Conservation (phyloP, 2,329 filamentous ascomycete species). For the Colletotrichum sidae region DNA sequence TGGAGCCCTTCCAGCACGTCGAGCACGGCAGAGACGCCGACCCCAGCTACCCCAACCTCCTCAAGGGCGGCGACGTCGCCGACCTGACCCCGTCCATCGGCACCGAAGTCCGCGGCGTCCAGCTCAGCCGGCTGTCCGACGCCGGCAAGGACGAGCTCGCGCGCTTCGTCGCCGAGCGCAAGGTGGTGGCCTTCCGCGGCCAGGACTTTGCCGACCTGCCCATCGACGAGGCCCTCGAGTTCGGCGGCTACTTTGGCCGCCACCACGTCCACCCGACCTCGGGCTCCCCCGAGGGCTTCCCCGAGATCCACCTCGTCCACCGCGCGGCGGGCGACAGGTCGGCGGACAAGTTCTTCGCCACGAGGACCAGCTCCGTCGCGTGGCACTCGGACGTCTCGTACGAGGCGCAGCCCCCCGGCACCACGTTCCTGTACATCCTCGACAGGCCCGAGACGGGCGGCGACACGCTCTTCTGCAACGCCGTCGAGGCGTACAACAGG, state of each 20-base stretch:
- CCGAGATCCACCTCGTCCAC: constrained; percentile 77
- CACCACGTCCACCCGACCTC: constrained; percentile 81
- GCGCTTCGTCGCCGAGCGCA: constrained; percentile 72
- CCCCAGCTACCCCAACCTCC: constrained; percentile 68
- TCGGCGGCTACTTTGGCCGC: constrained; percentile 75
- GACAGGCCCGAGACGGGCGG: constrained; percentile 84
- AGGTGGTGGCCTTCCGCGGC: constrained; percentile 76
- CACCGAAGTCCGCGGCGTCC: constrained; percentile 71
- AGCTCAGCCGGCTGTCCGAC: constrained; percentile 71
- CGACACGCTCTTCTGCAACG: constrained; percentile 86
- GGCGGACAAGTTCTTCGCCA: constrained; percentile 70
- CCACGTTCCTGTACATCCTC: constrained; percentile 89
- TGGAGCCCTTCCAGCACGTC: constrained; percentile 71
- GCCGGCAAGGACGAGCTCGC: constrained; percentile 76
- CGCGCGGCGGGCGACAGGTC: constrained; percentile 64
- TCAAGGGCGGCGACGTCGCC: constrained; percentile 55
- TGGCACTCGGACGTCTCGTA: constrained; percentile 94
- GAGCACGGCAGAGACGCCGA: constrained; percentile 77
- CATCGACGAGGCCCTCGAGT: constrained; percentile 72
- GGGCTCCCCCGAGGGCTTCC: constrained; percentile 73
- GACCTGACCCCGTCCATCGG: constrained; percentile 74
- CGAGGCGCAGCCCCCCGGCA: constrained; percentile 88
- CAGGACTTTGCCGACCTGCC: constrained; percentile 73
- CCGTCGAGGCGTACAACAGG: constrained; percentile 83
- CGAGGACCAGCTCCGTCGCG: constrained; percentile 82